phyloP scores from a whole-genome alignment of 1,139 yeast species.

The Yamadazyma siamensis region DNA sequence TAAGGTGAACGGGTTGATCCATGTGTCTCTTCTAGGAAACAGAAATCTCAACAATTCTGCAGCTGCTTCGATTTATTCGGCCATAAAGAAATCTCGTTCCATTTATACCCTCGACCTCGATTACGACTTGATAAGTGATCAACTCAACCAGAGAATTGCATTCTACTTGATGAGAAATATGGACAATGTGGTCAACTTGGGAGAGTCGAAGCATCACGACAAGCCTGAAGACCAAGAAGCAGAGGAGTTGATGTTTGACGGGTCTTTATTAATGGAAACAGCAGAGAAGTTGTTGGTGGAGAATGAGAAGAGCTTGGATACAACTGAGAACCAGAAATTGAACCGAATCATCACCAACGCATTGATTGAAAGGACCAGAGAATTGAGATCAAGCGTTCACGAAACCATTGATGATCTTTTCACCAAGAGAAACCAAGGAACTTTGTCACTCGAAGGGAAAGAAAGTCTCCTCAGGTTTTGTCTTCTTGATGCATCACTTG shows the following conservation, averaged over 20 bases:
- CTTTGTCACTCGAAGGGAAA: constrained; percentile 42
- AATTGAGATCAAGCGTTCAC: constrained; percentile 41
- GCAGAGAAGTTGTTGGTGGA: constrained; percentile 58
- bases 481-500: constrained; percentile 41
- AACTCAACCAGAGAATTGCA: constrained; percentile 73
- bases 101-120: constrained; percentile 74
- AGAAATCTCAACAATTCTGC: constrained; percentile 53
- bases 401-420: constrained; percentile 39
- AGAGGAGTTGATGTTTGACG: constrained; percentile 48
- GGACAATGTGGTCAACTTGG: constrained; percentile 39
- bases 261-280: constrained; percentile 55
- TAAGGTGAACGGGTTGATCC: constrained; percentile 65
- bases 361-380: constrained; percentile 39
- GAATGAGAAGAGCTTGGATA: constrained; percentile 24
- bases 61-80: constrained; percentile 66
- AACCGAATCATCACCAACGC: constrained; percentile 42
- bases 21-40: constrained; percentile 73
- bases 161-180: constrained; percentile 80
- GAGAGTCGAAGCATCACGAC: background rate
- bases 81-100: constrained; percentile 62
- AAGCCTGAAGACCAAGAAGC: constrained; percentile 21
- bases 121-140: constrained; percentile 62
- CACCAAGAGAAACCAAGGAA: constrained; percentile 32
- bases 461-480: constrained; percentile 43
- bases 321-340: constrained; percentile 35